phyloP scores from a whole-genome alignment of 306 rosid species.

The Acacia crassicarpa region DNA sequence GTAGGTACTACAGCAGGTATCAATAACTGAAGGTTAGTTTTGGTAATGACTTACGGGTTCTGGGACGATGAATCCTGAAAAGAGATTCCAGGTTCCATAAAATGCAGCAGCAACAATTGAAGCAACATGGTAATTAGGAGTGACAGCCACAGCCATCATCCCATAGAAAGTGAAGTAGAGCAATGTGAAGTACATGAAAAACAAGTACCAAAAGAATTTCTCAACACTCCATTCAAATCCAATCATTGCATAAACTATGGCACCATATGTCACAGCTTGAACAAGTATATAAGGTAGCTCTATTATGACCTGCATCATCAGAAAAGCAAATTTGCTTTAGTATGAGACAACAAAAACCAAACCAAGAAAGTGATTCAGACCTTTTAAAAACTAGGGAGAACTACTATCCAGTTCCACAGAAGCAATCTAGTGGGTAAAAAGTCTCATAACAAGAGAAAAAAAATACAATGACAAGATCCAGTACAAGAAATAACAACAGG shows the following conservation, averaged over 20 bases:
- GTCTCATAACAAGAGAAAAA: too few relatives aligned
- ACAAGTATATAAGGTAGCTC: slow-evolving; percentile 69
- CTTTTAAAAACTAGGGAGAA: background rate
- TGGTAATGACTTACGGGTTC: slow-evolving; percentile 49
- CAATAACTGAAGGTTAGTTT: background rate
- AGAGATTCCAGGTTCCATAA: slow-evolving; percentile 75
- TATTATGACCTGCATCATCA: slow-evolving; percentile 50
- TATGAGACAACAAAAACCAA: background rate
- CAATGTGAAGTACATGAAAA: slow-evolving; percentile 75
- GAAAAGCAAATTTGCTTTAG: background rate
- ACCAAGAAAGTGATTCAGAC: background rate
- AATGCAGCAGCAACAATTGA: slow-evolving; percentile 60
- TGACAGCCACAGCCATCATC: slow-evolving; percentile 78
- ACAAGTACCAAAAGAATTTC: slow-evolving; percentile 75
- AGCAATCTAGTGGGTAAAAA: too few relatives aligned
- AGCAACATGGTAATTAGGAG: slow-evolving; percentile 78
- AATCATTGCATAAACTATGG: slow-evolving; percentile 73
- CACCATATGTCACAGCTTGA: slow-evolving; percentile 56
- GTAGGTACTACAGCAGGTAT: too few relatives aligned
- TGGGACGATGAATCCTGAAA: slow-evolving; percentile 75
- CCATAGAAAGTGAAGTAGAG: slow-evolving; percentile 79
- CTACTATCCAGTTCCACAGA: too few relatives aligned
- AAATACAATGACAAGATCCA: too few relatives aligned
- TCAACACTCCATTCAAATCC: slow-evolving; percentile 63
- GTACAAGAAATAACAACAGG: too few relatives aligned